These are phyloP conservation scores for Apiospora phragmitis DNA, from an alignment of 2,329 filamentous ascomycete species.

Conservation along the genomic window DNA sequence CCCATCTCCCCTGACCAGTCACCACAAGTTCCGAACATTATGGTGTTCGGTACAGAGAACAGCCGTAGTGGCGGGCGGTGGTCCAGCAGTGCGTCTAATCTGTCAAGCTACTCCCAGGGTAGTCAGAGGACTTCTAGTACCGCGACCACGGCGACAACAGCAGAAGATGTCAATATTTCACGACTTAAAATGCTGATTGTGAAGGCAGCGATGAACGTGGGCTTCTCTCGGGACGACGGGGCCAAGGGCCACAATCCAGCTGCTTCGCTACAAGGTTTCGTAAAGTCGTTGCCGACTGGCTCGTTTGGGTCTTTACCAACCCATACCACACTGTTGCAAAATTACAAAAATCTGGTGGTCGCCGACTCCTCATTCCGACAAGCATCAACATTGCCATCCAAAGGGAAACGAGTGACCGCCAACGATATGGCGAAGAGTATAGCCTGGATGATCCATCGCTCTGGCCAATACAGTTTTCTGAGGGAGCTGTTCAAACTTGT, in stretches of 20 bases:
- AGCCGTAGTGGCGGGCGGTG: slow-evolving; percentile 55
- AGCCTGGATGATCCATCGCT: slow-evolving; percentile 68
- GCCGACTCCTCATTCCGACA: slow-evolving; percentile 68
- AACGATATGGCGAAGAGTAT: slow-evolving; percentile 81
- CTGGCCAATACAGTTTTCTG: slow-evolving; percentile 75
- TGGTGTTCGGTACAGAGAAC: slow-evolving; percentile 74
- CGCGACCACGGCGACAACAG: slow-evolving; percentile 66
- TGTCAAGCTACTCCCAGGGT: slow-evolving; percentile 77
- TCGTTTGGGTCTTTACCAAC: slow-evolving; percentile 74
- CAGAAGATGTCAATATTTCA: slow-evolving; percentile 75
- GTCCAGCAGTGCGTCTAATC: slow-evolving; percentile 78
- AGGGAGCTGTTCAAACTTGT: slow-evolving; percentile 81
- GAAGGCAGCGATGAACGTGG: slow-evolving; percentile 82
- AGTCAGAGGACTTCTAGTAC: slow-evolving; percentile 68
- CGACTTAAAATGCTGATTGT: slow-evolving; percentile 78
- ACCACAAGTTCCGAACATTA: slow-evolving; percentile 79
- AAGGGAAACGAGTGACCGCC: slow-evolving; percentile 62
- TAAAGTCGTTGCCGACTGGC: slow-evolving; percentile 72
- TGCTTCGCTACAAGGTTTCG: slow-evolving; percentile 68
- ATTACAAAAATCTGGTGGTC: slow-evolving; percentile 78
- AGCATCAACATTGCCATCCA: slow-evolving; percentile 53
- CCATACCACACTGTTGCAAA: slow-evolving; percentile 71
- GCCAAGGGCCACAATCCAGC: slow-evolving; percentile 46
- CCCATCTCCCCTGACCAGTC: slow-evolving; percentile 77
- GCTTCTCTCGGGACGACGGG: slow-evolving; percentile 65